Evolutionary conservation across 2,329 filamentous ascomycete genomes (phyloP), one percentile per base, ranked within the genome.

Genomic region (Xylariaceae sp.): DNA sequence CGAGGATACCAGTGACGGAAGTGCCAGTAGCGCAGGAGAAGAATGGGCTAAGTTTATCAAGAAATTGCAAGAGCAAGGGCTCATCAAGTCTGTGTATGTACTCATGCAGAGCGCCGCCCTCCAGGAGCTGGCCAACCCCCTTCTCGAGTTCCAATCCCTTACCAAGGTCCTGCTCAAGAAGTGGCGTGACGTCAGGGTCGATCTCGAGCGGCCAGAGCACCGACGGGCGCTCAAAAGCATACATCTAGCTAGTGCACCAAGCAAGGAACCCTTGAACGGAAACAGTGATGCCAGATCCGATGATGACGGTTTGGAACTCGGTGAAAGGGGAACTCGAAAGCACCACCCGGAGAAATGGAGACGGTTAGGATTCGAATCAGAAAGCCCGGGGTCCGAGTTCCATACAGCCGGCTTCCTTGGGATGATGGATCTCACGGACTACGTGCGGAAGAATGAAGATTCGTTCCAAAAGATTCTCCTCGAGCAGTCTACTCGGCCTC

Each of bases 11-110:
- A 69, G 69, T 34, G 68, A 65, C 39, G 69, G 72, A 11, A 75
- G 73, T 63, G 68, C 69, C 9, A 65, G 64, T 51, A 73, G 72
- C 2, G 71, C 74, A 1, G 76, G 74, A 13, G 86, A 90, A 61
- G 93, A 97, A 68, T 97, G 94, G 92, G 90, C 92, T 53, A 94
- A 90, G 68, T 95, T 97, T 69, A 92, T 99, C 74, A 96, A 96
- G 77, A 83, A 87, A 64, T 75, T 99, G 65, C 94, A 97, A 73
- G 93, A 97, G 74, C 77, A 97, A 35, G 94, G 93, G 0, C 85
- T 97, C 45, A 96, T 97, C 65, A 90, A 91, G 73, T 90, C 91
- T 8, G 93, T 96, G 11, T 97, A 92, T 73, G 85, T 85, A 65
- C 83, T 99, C 58, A 97, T 97, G 92, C 92, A 96, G 76, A 92